Base-by-base conservation (phyloP, 176 grass and related monocot genomes). In the Juncus inflexus region DNA sequence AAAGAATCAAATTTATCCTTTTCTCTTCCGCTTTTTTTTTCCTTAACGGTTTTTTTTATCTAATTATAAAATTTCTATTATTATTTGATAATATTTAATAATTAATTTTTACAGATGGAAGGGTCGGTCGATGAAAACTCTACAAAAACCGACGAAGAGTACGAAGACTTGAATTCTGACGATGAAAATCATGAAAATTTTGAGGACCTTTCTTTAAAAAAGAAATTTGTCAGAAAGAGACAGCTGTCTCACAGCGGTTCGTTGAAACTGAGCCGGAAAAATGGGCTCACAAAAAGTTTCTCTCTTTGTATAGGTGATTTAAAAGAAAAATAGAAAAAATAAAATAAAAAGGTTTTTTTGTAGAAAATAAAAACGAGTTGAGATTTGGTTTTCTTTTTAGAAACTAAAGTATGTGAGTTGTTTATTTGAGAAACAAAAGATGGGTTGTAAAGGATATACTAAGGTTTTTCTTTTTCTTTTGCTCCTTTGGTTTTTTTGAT, bases 61-160 rank as follows among this genome's bases (percentile, higher is more conserved):
- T 28, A 28, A 28, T 28, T 28, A 28, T 28, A 28, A 28, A 28
- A 28, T 28, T 28, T 28, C 19, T 28, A 28, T 28, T 28, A 28
- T 28, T 28, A 28, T 28, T 28, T 28, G 19, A 28, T 28, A 47
- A 47, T 6, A 47, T 47, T 47, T 47, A 47, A 47, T 47, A 12
- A 15, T 71, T 50, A 42, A 56, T 12, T 60, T 61, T 81, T 50
- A 54, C 82, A 97, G 92, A 77, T 97, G 60, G 87, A 87, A 84
- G 92, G 92, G 2, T 97, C 92, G 53, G 85, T 97, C 0, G 87
- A 97, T 7, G 92, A 97, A 65, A 63, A 88, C 38, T 91, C 82
- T 19, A 88, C 86, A 50, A 86, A 86, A 47, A 88, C 87, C 5
- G 92, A 96, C 5, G 92, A 96, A 53, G 92, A 96, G 73, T 97